Conservation (phyloP, 192 early-diverging fungal species). For the Coemansia sp. region DNA sequence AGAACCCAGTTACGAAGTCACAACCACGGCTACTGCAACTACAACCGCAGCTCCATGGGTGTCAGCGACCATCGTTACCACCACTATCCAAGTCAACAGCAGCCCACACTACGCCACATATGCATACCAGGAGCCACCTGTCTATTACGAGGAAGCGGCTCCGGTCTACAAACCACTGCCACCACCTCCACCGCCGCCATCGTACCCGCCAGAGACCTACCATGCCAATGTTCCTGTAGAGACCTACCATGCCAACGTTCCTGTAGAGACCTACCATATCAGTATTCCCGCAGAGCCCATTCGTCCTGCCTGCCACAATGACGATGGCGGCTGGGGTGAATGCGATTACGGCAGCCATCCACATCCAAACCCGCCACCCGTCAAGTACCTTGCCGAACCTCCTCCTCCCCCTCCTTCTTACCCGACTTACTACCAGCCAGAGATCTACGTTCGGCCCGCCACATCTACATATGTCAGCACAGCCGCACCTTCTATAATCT, state of each 20-base stretch:
- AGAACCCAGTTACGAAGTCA: not conserved
- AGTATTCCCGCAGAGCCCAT: not conserved
- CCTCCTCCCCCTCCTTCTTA: slow-evolving; percentile 7
- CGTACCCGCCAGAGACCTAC: not conserved
- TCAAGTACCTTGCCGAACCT: slow-evolving; percentile 2
- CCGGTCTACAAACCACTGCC: not conserved
- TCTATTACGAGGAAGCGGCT: slow-evolving; percentile 10
- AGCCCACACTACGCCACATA: not conserved
- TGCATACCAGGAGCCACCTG: not conserved
- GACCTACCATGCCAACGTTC: not conserved
- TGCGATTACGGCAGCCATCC: slow-evolving; percentile 4
- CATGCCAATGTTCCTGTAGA: not conserved
- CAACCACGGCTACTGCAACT: not conserved
- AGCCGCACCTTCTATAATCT: not conserved
- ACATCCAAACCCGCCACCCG: not conserved
- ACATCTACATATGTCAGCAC: not conserved
- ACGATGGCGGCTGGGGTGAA: not conserved
- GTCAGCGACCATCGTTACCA: slow-evolving; percentile 2
- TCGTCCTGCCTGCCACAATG: not conserved
- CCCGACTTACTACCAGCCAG: slow-evolving; percentile 7
- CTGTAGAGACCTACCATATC: not conserved
- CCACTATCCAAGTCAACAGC: too few species aligned
- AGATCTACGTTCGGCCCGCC: not conserved
- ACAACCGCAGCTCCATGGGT: not conserved
- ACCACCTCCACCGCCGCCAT: not conserved